Conservation (phyloP, 371 early-diverging fungal species). For the Phascolomyces articulosus region DNA sequence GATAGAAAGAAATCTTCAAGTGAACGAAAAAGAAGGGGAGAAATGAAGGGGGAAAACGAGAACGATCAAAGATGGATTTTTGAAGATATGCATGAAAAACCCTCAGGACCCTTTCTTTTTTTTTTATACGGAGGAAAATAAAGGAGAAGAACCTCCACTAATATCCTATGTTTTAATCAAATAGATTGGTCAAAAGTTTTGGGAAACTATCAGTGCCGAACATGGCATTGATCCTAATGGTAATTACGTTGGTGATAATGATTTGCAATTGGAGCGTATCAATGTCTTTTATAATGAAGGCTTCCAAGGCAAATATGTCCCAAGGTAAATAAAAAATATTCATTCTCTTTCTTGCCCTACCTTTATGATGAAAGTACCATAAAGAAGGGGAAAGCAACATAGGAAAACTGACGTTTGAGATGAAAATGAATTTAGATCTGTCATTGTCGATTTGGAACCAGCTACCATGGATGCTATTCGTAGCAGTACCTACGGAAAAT, state of each 20-base stretch:
- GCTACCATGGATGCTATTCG: conserved; percentile 98
- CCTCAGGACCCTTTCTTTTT: neutral
- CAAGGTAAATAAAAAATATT: conserved; percentile 37
- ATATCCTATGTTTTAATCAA: conserved; percentile 59
- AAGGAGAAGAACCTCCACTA: neutral
- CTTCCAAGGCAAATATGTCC: conserved; percentile 81
- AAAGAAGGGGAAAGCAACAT: neutral
- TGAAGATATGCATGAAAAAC: no score
- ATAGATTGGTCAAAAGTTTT: conserved; percentile 88
- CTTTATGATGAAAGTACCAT: neutral
- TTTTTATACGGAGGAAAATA: neutral
- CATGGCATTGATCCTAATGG: conserved; percentile 90
- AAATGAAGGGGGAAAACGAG: no score
- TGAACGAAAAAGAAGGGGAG: no score
- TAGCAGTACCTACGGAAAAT: conserved; percentile 63
- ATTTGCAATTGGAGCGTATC: conserved; percentile 93
- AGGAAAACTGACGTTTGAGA: neutral
- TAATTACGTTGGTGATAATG: conserved; percentile 79
- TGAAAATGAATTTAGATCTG: conserved; percentile 72
- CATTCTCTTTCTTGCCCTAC: no score
- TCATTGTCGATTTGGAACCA: conserved; percentile 98
- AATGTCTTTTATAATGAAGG: conserved; percentile 98
- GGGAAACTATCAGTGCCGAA: conserved; percentile 94
- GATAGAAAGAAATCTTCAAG: no score
- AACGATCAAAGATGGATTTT: no score